Evolutionary conservation across 2,329 filamentous ascomycete genomes (phyloP).

Genomic region (Cyphellophora europaea): DNA sequence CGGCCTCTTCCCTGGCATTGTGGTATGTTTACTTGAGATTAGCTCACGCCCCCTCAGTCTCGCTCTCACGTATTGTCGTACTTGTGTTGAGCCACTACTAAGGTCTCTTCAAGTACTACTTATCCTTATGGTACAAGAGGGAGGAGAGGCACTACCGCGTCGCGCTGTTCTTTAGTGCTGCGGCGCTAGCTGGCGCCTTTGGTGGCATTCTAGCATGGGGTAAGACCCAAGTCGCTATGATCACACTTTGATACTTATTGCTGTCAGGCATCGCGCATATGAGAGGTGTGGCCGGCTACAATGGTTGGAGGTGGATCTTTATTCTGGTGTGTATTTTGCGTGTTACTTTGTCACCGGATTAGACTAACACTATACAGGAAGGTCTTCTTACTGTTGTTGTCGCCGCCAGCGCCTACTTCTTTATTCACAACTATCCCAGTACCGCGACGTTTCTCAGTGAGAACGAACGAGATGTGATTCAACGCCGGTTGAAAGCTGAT

Average conservation of each 20-base stretch:
- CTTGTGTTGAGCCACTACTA: too few species aligned
- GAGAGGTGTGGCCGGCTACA: slow-evolving; percentile 27
- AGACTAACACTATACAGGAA: slow-evolving; percentile 31
- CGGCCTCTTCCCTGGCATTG: slow-evolving; percentile 33
- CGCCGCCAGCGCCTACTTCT: slow-evolving; percentile 27
- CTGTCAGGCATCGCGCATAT: slow-evolving; percentile 42
- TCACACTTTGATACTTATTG: too few species aligned
- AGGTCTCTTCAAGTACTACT: slow-evolving; percentile 49
- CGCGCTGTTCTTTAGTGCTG: slow-evolving; percentile 51
- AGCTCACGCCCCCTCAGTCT: too few species aligned
- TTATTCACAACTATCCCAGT: slow-evolving; percentile 32
- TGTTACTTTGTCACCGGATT: too few species aligned
- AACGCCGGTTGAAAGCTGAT: slow-evolving; percentile 55
- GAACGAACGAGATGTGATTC: slow-evolving; percentile 50
- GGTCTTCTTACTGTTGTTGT: slow-evolving; percentile 60
- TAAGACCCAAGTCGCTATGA: too few species aligned
- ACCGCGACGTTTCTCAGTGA: slow-evolving; percentile 31
- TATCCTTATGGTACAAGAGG: slow-evolving; percentile 55
- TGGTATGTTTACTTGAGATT: too few species aligned
- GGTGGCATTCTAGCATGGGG: slow-evolving; percentile 50
- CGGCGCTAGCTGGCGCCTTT: slow-evolving; percentile 51
- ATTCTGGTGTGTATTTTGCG: slow-evolving; percentile 22
- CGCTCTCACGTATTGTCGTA: too few species aligned
- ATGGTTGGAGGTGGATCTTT: slow-evolving; percentile 26
- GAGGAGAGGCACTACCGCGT: slow-evolving; percentile 50